Conservation (phyloP, 1,284 basidiomycete genomes). For the Stereum hirsutum region DNA sequence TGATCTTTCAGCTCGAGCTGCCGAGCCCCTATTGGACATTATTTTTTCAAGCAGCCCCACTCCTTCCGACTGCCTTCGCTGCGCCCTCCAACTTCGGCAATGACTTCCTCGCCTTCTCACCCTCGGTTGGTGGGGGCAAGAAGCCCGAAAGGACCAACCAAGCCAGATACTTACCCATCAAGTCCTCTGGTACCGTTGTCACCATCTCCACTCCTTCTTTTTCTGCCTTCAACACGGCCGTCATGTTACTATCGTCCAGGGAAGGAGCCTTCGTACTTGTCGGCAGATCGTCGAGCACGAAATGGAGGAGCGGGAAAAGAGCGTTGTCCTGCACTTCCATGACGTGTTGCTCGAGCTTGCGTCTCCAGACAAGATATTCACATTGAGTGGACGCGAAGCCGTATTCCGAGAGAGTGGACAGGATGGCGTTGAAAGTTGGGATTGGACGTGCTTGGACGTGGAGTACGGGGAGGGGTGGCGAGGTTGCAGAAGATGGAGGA, state of each 20-base stretch:
- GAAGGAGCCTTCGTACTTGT: conserved; percentile 94
- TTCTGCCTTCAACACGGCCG: conserved; percentile 38
- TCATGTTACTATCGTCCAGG: conserved; percentile 83
- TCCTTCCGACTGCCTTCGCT: conserved; percentile 37
- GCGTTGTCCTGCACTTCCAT: conserved; percentile 93
- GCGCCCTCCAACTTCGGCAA: conserved; percentile 33
- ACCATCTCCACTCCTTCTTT: conserved; percentile 32
- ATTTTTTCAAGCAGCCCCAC: conserved; percentile 29
- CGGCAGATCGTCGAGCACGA: conserved; percentile 94
- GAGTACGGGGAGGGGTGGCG: conserved; percentile 59
- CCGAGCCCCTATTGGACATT: too few species aligned
- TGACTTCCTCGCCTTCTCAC: conserved; percentile 22
- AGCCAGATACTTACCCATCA: conserved; percentile 88
- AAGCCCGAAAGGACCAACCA: conserved; percentile 91
- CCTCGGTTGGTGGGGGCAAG: conserved; percentile 54
- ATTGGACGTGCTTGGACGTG: conserved; percentile 86
- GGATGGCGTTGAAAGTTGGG: conserved; percentile 86
- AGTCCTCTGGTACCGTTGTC: conserved; percentile 67
- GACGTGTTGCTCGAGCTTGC: conserved; percentile 90
- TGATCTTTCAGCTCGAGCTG: too few species aligned
- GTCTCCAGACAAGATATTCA: conserved; percentile 92
- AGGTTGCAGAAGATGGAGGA: too few species aligned
- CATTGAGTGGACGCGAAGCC: conserved; percentile 76
- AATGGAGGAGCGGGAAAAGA: conserved; percentile 94
- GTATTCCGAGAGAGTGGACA: conserved; percentile 69